Evolutionary conservation across 345 rosid genomes (phyloP).

Genomic region (Camelina laxa): DNA sequence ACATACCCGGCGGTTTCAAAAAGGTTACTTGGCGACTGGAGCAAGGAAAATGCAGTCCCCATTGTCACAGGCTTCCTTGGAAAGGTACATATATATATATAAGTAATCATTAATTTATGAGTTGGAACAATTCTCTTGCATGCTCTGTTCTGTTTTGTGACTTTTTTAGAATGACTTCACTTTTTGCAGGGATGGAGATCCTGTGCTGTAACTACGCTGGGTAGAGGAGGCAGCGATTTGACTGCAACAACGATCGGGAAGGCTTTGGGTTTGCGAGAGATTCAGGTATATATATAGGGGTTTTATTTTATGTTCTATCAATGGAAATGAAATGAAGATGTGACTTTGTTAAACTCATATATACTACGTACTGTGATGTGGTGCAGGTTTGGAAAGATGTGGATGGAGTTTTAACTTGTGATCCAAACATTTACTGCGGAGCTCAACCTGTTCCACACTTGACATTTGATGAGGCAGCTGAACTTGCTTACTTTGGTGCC

Average conservation of each 20-base stretch:
- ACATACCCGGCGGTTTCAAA: conserved; percentile 89
- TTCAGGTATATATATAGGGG: conserved; percentile 60
- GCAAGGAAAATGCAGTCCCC: conserved; percentile 72
- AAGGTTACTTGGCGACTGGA: conserved; percentile 71
- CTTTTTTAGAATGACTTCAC: background rate
- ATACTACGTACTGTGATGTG: background rate
- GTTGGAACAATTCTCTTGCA: background rate
- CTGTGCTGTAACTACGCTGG: conserved; percentile 84
- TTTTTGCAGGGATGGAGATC: conserved; percentile 76
- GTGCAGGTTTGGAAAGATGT: conserved; percentile 94
- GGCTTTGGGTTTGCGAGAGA: conserved; percentile 79
- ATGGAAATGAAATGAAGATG: background rate
- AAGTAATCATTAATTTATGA: background rate
- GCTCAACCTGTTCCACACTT: conserved; percentile 80
- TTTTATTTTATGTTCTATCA: background rate
- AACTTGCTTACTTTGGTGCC: conserved; percentile 98
- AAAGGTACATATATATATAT: conserved; percentile 48
- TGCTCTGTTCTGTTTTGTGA: background rate
- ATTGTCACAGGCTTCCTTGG: conserved; percentile 91
- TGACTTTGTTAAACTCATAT: background rate
- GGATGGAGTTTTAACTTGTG: conserved; percentile 93
- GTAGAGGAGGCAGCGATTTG: conserved; percentile 95
- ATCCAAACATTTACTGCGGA: conserved; percentile 68
- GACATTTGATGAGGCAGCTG: conserved; percentile 97
- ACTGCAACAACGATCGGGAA: conserved; percentile 96